Conservation (phyloP, 2,329 filamentous ascomycete species). For the Chaetothyriales sp. region DNA sequence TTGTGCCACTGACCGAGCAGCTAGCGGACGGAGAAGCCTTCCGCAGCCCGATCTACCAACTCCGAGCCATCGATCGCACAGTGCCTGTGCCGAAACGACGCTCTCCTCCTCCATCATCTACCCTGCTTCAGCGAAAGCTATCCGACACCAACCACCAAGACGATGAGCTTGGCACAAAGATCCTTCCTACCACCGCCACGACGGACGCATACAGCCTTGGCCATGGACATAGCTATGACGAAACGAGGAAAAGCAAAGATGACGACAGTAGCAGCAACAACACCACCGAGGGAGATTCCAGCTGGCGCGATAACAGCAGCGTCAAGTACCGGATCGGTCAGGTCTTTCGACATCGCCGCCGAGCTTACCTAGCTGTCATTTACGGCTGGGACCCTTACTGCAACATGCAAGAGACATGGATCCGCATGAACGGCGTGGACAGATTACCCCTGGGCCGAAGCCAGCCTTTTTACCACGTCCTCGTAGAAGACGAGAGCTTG, state of each 20-base stretch:
- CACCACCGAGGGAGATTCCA: conserved; percentile 10
- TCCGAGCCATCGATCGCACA: conserved; percentile 42
- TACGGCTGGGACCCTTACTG: conserved; percentile 67
- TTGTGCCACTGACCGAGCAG: conserved; percentile 45
- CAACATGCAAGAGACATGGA: conserved; percentile 47
- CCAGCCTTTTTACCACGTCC: conserved; percentile 69
- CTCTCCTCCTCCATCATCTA: conserved; percentile 13
- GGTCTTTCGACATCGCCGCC: conserved; percentile 68
- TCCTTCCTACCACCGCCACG: background rate
- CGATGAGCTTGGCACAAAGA: background rate
- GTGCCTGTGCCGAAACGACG: conserved; percentile 7
- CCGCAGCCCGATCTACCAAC: conserved; percentile 34
- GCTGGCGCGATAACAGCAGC: conserved; percentile 7
- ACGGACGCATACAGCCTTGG: conserved; percentile 23
- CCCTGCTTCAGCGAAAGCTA: background rate
- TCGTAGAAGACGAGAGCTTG: conserved; percentile 57
- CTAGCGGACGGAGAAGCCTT: conserved; percentile 38
- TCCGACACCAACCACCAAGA: background rate
- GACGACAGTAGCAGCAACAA: conserved; percentile 15
- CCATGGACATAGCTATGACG: conserved; percentile 17
- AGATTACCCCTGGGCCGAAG: conserved; percentile 41
- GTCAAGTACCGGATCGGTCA: conserved; percentile 62
- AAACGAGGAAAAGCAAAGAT: conserved; percentile 31
- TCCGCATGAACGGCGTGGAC: conserved; percentile 48
- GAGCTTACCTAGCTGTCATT: conserved; percentile 65